Evolutionary conservation across 164 flowering plant genomes (phyloP).

Genomic region (Berberis vulgaris): DNA sequence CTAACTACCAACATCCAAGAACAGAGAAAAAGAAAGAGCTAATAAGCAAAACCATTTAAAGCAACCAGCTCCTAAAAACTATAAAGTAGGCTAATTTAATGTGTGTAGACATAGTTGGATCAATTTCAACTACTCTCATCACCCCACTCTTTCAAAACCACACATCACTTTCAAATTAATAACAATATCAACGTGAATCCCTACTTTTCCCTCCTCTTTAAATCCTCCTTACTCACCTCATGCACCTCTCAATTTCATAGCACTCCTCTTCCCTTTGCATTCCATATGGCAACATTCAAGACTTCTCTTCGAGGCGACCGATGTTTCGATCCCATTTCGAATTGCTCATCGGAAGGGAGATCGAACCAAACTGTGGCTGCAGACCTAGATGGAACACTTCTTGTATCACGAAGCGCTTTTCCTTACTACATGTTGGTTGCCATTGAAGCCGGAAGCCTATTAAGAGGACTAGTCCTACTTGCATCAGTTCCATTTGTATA

Average conservation of each 20-base stretch:
- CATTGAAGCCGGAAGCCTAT: conserved; percentile 57
- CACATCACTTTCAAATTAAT: neutral
- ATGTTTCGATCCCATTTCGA: conserved; percentile 36
- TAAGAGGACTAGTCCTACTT: conserved; percentile 42
- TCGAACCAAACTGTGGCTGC: conserved; percentile 62
- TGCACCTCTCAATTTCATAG: neutral
- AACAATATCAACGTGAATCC: neutral
- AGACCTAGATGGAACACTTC: conserved; percentile 70
- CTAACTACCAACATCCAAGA: too few relatives aligned
- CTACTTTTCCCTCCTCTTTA: neutral
- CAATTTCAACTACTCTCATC: neutral
- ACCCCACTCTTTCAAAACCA: conserved; percentile 1
- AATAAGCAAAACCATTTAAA: too few relatives aligned
- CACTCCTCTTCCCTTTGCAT: neutral
- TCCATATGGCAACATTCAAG: neutral
- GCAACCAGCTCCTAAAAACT: neutral
- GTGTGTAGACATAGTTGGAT: neutral
- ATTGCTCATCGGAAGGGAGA: conserved; percentile 37
- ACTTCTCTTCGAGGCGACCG: conserved; percentile 28
- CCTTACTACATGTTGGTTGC: conserved; percentile 77
- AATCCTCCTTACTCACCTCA: neutral
- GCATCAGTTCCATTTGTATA: conserved; percentile 45
- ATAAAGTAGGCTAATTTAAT: conserved; percentile 1
- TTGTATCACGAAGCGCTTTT: conserved; percentile 51
- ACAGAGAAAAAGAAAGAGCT: too few relatives aligned